phyloP scores from a whole-genome alignment of 176 grass and related monocot species.

The Carex cristatella region DNA sequence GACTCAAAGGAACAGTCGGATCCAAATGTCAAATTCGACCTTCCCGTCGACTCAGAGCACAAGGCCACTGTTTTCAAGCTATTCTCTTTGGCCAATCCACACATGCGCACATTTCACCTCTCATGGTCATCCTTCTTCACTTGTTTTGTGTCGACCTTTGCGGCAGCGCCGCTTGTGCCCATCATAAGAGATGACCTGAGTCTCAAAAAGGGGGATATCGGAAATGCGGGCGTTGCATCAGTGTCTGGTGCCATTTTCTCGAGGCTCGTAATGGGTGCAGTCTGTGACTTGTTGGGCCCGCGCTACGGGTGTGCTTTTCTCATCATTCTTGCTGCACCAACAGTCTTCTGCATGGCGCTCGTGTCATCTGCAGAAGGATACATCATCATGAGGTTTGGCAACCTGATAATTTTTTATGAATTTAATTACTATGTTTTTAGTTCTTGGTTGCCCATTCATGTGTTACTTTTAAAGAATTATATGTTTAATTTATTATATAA shows the following conservation, averaged over 20 bases:
- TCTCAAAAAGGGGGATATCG: background rate
- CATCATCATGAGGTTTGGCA: conserved; percentile 34
- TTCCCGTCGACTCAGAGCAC: conserved; percentile 86
- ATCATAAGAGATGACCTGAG: conserved; percentile 77
- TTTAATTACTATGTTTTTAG: background rate
- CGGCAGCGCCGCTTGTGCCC: conserved; percentile 52
- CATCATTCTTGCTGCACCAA: conserved; percentile 63
- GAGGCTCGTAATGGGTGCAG: no score
- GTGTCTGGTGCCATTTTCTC: no score
- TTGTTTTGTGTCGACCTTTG: conserved; percentile 93
- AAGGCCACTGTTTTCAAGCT: conserved; percentile 60
- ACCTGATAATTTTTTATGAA: background rate
- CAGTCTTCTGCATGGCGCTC: conserved; percentile 74
- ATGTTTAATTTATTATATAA: background rate
- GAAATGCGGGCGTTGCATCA: no score
- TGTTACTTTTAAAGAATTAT: background rate
- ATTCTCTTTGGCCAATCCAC: conserved; percentile 55
- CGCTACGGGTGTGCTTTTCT: conserved; percentile 27
- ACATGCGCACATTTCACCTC: conserved; percentile 89
- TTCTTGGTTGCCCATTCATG: background rate
- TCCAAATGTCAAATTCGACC: conserved; percentile 32
- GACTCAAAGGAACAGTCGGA: background rate
- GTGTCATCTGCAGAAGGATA: conserved; percentile 36
- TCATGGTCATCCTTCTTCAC: conserved; percentile 90
- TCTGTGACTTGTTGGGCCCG: no score